Base-by-base conservation (phyloP, 768 basidiomycete species). In the Lactarius evosmus region DNA sequence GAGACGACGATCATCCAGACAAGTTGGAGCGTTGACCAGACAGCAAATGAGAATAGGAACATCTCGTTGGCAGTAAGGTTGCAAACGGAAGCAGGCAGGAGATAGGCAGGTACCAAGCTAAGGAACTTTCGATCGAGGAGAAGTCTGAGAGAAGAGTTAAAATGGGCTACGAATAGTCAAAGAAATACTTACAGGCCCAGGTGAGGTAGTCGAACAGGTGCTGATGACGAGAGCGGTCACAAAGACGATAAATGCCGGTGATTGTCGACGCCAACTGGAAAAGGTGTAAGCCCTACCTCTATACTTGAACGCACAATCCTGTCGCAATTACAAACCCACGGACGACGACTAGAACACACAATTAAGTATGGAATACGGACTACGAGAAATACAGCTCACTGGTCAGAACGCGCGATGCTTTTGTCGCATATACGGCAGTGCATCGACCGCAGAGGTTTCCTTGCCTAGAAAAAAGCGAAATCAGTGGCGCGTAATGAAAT, bases 281-380 rank as follows among this genome's bases (percentile, higher is more conserved):
- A 17, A 34, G 11, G 56, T 59, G 36, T 72, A 61, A 27, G 63
- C 44, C 29, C 16, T 36, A 32, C 33, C 9, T 22, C 41, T 50
- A 41, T 19, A 19, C 29, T n/a, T 17, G n/a, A 8, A 65, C 34
- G 14, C 12, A 63, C n/a, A 12, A 34, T 75, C 89, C 30, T 72
- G 93, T 93, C 86, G 74, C 96, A 98, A 75, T 98, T 98, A 95
- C 95, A 99, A 17, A 98, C 88, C 97, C 97, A 99, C 1, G 96
- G 97, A 70, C 97, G 98, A 70, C 98, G 95, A 70, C 95, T 96
- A 53, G 49, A 53, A 32, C 52, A 32, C 22, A 2, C 54, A 34
- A 11, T 50, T 63, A 34, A 69, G 63, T 62, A 6, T 60, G 56
- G 59, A 14, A n/a, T 41, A 27, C 7, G 52, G 40, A 60, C 7